These are phyloP conservation scores for Globisporangium alternatum DNA, from an alignment of 352 stramenopile genomes.

Conservation along the genomic window DNA sequence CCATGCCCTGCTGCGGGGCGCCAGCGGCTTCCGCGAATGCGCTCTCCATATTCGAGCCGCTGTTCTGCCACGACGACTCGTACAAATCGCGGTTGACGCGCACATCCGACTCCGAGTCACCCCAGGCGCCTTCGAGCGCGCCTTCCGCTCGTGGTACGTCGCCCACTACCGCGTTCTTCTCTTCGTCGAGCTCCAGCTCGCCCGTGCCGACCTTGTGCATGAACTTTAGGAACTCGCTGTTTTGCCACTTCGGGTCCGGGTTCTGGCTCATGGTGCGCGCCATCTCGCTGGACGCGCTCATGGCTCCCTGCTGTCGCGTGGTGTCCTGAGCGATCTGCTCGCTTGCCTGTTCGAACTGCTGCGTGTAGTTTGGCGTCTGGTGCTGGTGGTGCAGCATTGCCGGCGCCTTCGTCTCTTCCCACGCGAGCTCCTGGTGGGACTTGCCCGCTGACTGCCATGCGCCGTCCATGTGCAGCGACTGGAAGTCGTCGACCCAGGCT, in stretches of 20 bases:
- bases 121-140: constrained; percentile 65
- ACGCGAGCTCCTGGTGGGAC: constrained; percentile 58
- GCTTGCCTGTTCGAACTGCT: constrained; percentile 24
- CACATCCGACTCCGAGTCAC: constrained; percentile 36
- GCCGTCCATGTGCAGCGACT: constrained; percentile 50
- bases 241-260: constrained; percentile 75
- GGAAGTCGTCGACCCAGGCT: constrained; percentile 70
- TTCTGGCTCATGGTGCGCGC: constrained; percentile 78
- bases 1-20: constrained; percentile 27
- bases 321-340: constrained; percentile 26
- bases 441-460: constrained; percentile 61
- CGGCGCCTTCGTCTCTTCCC: constrained; percentile 53
- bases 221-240: constrained; percentile 86
- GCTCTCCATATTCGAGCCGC: constrained; percentile 40
- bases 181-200: constrained; percentile 75
- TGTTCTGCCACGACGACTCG: constrained; percentile 50
- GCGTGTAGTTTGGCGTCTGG: constrained; percentile 28
- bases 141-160: constrained; percentile 39
- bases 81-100: constrained; percentile 62
- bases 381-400: constrained; percentile 34
- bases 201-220: constrained; percentile 79
- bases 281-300: constrained; percentile 64
- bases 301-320: constrained; percentile 34
- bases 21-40: constrained; percentile 40
- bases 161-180: constrained; percentile 64